Base-by-base conservation (phyloP, 2,329 filamentous ascomycete species). In the Diatrype stigma region DNA sequence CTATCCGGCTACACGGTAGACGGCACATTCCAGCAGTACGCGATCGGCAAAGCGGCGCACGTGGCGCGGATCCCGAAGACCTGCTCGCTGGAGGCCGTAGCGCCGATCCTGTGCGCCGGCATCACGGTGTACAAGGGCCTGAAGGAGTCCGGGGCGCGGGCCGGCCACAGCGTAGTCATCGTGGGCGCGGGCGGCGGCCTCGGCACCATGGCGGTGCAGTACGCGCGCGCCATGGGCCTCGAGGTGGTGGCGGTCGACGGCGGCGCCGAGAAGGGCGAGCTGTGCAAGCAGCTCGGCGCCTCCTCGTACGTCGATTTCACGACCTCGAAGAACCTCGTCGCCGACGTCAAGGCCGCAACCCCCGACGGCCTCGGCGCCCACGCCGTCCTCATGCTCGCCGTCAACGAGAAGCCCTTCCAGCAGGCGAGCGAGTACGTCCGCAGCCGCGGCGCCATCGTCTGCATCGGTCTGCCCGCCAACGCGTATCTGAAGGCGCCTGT, bases 1-100 rank as follows among this genome's bases (percentile, higher is more conserved):
- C 81, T 96, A 37, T 95, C 90, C 1, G 93, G 93, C 50, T 96
- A 95, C 79, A 95, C 90, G 4, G 90, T 96, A 66, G 89, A 96
- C 67, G 92, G 92, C 32, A 85, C 86, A 38, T 96, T 96, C 81
- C 92, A 96, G 77, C 85, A 96, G 76, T 96, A 96, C 75, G 83
- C 82, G 69, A 82, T 96, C 59, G 91, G 85, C 60, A 95, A 96
- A 71, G 91, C 90, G 16, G 83, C 86, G 17, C 89, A 96, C 70
- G 84, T 93, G 16, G 89, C 90, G 26, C 84, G 86, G 60, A 86
- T 96, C 58, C 87, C 89, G 58, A 87, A 92, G 70, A 82, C 87
- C 16, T 81, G 86, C 55, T 76, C 83, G 52, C 84, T 96, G 44
- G 90, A 92, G 65, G 84, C 83, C 47, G 79, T 95, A 51, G 81